These are phyloP conservation scores for Tremella fuciformis DNA, from an alignment of 768 basidiomycete genomes.

Conservation along the genomic window DNA sequence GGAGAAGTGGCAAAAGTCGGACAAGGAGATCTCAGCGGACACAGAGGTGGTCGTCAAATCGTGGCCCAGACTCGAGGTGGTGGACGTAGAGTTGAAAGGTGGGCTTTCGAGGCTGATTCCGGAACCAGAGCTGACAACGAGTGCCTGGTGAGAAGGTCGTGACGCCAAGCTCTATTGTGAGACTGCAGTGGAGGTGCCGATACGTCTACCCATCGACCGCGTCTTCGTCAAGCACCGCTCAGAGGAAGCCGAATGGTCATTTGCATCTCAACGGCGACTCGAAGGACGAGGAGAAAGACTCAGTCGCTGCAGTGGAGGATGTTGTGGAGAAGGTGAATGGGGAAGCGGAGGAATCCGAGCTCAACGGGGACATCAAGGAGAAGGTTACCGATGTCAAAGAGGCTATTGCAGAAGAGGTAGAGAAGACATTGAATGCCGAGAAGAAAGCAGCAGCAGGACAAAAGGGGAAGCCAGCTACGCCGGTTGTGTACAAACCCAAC, in stretches of 20 bases:
- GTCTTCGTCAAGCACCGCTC: conserved; percentile 12
- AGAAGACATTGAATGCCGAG: conserved; percentile 16
- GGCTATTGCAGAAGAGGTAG: conserved; percentile 58
- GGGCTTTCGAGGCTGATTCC: too few relatives aligned
- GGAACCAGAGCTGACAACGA: conserved; percentile 44
- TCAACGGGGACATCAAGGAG: conserved; percentile 54
- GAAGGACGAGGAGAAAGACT: conserved; percentile 33
- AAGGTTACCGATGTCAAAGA: conserved; percentile 67
- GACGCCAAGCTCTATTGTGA: conserved; percentile 82
- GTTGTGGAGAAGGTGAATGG: conserved; percentile 50
- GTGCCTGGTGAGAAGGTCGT: conserved; percentile 88
- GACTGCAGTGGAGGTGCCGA: conserved; percentile 78
- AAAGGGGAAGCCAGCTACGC: too few relatives aligned
- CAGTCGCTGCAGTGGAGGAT: conserved; percentile 44
- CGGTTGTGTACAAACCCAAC: conserved; percentile 48
- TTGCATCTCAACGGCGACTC: conserved; percentile 5
- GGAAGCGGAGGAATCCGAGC: conserved; percentile 50
- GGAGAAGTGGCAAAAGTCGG: conserved; percentile 48
- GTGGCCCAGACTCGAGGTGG: conserved; percentile 65
- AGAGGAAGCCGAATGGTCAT: conserved; percentile 7
- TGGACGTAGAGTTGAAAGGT: conserved; percentile 85
- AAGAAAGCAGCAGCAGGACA: conserved; percentile 33
- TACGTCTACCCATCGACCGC: conserved; percentile 59
- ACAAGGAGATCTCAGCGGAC: conserved; percentile 49
- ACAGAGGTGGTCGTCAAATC: conserved; percentile 64